Percentiles rank a stretch among this genome's conserved stretches.
These are phyloP conservation scores for Perkinsus chesapeaki DNA, from an alignment of 169 alveolate genomes.

Conservation along the genomic window DNA sequence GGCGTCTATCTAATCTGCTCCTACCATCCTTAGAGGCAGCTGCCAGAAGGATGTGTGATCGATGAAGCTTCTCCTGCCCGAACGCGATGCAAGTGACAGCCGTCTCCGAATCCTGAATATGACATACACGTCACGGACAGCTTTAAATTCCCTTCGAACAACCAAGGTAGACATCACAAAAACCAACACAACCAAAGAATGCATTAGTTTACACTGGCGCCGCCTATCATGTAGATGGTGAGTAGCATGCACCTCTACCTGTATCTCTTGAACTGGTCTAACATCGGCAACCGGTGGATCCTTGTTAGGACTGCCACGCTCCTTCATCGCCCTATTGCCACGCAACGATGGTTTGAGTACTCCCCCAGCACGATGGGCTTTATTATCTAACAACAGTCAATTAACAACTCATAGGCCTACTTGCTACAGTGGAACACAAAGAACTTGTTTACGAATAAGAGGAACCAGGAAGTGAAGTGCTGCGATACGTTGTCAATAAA, in stretches of 20 bases:
- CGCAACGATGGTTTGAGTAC: background rate
- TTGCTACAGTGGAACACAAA: background rate
- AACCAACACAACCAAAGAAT: too few relatives aligned
- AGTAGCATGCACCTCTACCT: background rate
- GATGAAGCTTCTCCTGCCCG: slow-evolving; percentile 17
- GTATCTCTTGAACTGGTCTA: background rate
- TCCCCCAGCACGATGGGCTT: background rate
- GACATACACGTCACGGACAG: background rate
- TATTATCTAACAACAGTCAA: background rate
- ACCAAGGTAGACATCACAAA: too few relatives aligned
- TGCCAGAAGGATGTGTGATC: slow-evolving; percentile 17
- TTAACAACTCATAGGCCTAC: background rate
- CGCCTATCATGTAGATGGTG: too few relatives aligned
- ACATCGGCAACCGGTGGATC: background rate
- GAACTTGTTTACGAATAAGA: too few relatives aligned
- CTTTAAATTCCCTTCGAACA: too few relatives aligned
- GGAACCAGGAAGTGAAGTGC: background rate
- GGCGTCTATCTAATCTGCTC: background rate
- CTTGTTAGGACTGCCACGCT: background rate
- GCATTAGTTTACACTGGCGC: too few relatives aligned
- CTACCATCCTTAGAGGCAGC: slow-evolving; percentile 23
- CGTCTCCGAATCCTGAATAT: slow-evolving; percentile 11
- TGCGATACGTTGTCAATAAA: too few relatives aligned
- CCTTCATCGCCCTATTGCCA: background rate
- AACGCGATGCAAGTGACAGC: slow-evolving; percentile 28